Base-by-base conservation (phyloP, 2,329 filamentous ascomycete species). In the Ophiognomonia clavigignenti-juglandacearum region DNA sequence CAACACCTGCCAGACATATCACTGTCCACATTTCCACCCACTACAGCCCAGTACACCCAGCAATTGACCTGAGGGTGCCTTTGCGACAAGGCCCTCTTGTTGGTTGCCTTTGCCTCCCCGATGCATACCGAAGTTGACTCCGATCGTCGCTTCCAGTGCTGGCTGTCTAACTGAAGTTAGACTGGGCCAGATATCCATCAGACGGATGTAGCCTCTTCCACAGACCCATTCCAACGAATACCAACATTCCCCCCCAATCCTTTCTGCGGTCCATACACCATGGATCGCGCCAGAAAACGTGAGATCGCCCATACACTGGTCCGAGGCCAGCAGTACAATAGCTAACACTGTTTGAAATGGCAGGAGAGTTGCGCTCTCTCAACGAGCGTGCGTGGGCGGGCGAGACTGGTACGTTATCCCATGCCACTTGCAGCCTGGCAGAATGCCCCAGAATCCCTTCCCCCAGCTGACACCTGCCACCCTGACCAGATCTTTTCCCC, bases 321-420 rank as follows among this genome's bases (percentile, higher is more conserved):
- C 16, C 9, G 24, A n/a, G 16, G 3, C 13, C 13, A 10, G 31
- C 7, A 20, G 7, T 18, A 29, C 4, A 11, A 11, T 22, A 6
- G 43, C 59, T 65, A 50, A 65, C 45, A 50, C 50, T 47, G 39
- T 35, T 9, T 6, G 35, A 42, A 56, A 36, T n/a, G n/a, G n/a
- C 63, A 96, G 90, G 89, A 73, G 88, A 96, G 74, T 78, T 97
- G 70, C 88, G 90, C 74, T 80, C 86, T 71, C 75, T 95, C 61
- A 98, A 98, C 67, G 78, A 83, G 63, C 81, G 82, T 69, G 88
- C 86, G 53, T 98, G 93, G 93, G 77, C 86, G 64, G 91, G 89
- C 61, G 88, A 96, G 60, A 83, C 79, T 75, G 88, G 92, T 96
- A 64, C 53, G 64, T n/a, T n/a, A n/a, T n/a, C n/a, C n/a, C n/a